These are phyloP conservation scores for Endocarpon pusillum DNA, from an alignment of 495 filamentous ascomycete genomes.

Conservation along the genomic window DNA sequence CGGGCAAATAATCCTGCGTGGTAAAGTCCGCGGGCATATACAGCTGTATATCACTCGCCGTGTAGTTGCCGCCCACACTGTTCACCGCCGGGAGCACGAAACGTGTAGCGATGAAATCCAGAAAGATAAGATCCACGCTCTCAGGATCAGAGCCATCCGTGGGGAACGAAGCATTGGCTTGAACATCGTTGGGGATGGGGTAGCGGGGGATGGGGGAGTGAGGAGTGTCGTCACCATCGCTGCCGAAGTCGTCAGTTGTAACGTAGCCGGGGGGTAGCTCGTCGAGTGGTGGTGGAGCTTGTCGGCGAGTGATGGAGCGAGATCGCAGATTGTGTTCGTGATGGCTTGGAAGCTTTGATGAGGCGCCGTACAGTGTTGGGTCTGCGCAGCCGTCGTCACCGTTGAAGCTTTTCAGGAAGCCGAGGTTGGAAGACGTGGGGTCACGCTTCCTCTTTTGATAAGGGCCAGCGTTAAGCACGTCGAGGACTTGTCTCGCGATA, in stretches of 20 bases:
- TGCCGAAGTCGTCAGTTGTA: constrained; percentile 26
- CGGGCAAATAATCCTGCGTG: constrained; percentile 30
- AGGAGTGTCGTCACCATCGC: constrained; percentile 20
- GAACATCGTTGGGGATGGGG: constrained; percentile 10
- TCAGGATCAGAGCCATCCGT: constrained; percentile 11
- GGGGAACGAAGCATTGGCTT: constrained; percentile 18
- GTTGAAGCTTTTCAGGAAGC: constrained; percentile 13
- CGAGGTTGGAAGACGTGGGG: constrained; percentile 20
- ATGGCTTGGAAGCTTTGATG: too few relatives aligned
- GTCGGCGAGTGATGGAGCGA: constrained; percentile 20
- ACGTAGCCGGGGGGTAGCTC: constrained; percentile 19
- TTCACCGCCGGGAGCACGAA: constrained; percentile 17
- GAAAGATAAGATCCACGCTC: constrained; percentile 18
- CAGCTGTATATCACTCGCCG: constrained; percentile 17
- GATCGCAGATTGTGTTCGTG: constrained; percentile 1
- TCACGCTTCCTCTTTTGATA: constrained; percentile 25
- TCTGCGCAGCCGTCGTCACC: constrained; percentile 6
- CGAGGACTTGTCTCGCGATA: constrained; percentile 17
- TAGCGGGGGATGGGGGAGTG: constrained; percentile 15
- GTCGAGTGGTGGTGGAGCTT: constrained; percentile 12
- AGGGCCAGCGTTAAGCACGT: constrained; percentile 22
- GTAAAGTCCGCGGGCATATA: constrained; percentile 27
- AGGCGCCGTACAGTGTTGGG: background rate
- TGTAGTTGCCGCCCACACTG: constrained; percentile 23
- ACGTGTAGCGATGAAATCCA: constrained; percentile 16